Evolutionary conservation across 352 stramenopile species (phyloP).

Genomic region (Saprolegnia diclina): DNA sequence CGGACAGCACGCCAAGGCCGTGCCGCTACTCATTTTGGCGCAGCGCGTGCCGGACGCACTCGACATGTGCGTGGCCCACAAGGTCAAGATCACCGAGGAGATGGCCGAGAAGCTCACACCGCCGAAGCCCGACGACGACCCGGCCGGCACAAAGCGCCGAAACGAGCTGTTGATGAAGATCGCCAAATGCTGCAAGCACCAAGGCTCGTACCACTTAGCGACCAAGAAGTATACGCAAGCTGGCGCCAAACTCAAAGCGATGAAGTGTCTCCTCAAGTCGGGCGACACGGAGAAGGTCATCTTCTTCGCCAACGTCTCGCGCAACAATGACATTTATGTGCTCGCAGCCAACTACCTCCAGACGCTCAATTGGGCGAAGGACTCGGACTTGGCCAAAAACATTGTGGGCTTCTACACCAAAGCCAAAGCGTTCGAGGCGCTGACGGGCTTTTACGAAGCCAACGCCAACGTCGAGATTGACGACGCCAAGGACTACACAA

Average conservation of each 20-base stretch:
- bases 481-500: slow-evolving; percentile 93
- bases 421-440: slow-evolving; percentile 87
- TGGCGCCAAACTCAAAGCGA: slow-evolving; percentile 86
- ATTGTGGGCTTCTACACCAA: slow-evolving; percentile 95
- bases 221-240: slow-evolving; percentile 96
- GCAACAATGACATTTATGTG: slow-evolving; percentile 92
- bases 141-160: slow-evolving; percentile 45
- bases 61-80: slow-evolving; percentile 84
- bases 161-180: slow-evolving; percentile 86
- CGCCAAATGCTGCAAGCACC: slow-evolving; percentile 89
- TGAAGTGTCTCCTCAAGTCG: slow-evolving; percentile 94
- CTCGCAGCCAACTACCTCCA: slow-evolving; percentile 94
- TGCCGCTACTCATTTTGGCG: slow-evolving; percentile 82
- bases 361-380: slow-evolving; percentile 90
- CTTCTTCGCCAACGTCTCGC: slow-evolving; percentile 90
- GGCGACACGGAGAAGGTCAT: slow-evolving; percentile 94
- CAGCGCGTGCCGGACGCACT: slow-evolving; percentile 72
- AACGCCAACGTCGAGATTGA: slow-evolving; percentile 92
- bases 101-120: slow-evolving; percentile 91
- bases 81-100: slow-evolving; percentile 87
- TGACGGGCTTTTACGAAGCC: slow-evolving; percentile 87
- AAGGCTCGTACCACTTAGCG: slow-evolving; percentile 88
- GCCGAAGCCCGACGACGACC: slow-evolving; percentile 50
- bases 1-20: slow-evolving; percentile 86
- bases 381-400: slow-evolving; percentile 87